Evolutionary conservation across 23 red algal species (phyloP).

Genomic region (Agarophyton chilense): DNA sequence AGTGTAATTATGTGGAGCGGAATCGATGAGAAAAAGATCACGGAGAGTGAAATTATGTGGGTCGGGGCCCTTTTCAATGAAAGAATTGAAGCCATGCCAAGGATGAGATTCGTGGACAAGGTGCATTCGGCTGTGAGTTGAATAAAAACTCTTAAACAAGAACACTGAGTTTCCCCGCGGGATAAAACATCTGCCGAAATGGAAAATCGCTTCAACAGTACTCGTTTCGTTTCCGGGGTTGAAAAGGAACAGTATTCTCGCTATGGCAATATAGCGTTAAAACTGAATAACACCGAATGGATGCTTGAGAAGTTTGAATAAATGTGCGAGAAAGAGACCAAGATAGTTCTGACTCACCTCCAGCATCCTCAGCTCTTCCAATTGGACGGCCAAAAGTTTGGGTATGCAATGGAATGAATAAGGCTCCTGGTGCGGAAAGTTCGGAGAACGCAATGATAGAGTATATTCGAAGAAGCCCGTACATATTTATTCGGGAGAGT

Average conservation of each 20-base stretch:
- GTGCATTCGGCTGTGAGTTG: constrained; percentile 8
- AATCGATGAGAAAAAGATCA: constrained; percentile 12
- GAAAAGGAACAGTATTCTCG: not conserved
- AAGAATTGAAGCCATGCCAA: not conserved
- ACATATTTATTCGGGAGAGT: not conserved
- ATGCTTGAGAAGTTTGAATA: constrained; percentile 1
- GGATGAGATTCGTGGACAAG: constrained; percentile 34
- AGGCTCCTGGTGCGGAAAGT: not conserved
- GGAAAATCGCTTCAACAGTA: not conserved
- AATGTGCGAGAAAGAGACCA: constrained; percentile 9
- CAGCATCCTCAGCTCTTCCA: not conserved
- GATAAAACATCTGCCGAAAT: not conserved
- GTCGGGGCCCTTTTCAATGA: constrained; percentile 13
- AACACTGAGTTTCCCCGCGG: not conserved
- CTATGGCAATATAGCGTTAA: not conserved
- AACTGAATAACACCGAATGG: not conserved
- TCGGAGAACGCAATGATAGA: not conserved
- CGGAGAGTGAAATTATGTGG: not conserved
- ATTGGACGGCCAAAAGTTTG: constrained; percentile 4
- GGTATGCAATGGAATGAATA: not conserved
- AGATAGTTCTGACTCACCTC: constrained; percentile 27
- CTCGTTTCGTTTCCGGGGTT: not conserved
- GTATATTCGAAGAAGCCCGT: constrained; percentile 29
- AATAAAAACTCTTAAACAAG: not conserved
- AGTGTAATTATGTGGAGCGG: constrained; percentile 1